phyloP scores from a whole-genome alignment of 805 yeast species.

The Yarrowia divulgata region DNA sequence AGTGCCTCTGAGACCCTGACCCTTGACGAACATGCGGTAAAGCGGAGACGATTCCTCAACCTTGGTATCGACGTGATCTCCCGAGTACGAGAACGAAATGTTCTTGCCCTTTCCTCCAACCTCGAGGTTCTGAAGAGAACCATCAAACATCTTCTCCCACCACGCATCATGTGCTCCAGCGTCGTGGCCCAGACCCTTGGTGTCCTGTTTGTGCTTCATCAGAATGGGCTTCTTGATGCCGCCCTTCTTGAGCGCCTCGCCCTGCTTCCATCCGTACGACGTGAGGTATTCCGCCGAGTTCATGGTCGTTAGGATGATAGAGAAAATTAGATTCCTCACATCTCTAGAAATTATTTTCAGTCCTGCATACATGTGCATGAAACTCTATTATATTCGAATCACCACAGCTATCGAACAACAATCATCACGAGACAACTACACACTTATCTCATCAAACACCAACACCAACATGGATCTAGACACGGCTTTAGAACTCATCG shows the following conservation, averaged over 20 bases:
- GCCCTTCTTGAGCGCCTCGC: conserved; percentile 81
- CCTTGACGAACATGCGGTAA: conserved; percentile 85
- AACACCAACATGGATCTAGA: conserved; percentile 21
- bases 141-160: conserved; percentile 98
- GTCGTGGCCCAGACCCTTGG: conserved; percentile 86
- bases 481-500: conserved; percentile 23
- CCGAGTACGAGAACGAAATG: conserved; percentile 64
- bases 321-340: background rate
- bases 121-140: conserved; percentile 81
- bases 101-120: conserved; percentile 53
- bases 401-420: background rate
- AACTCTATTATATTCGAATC: conserved; percentile 3
- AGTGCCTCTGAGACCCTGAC: conserved; percentile 85
- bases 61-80: conserved; percentile 55
- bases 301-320: conserved; percentile 54
- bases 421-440: background rate
- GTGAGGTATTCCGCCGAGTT: conserved; percentile 74
- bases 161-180: conserved; percentile 82
- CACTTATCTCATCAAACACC: too few species aligned
- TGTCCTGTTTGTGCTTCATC: conserved; percentile 89
- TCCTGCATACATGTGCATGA: conserved; percentile 6
- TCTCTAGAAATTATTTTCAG: conserved; percentile 25
- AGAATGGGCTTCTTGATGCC: conserved; percentile 85
- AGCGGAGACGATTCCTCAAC: conserved; percentile 70
- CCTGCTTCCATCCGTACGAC: conserved; percentile 91